A percentile compares a stretch with the other conserved stretches of the same genome.
Evolutionary conservation across 73 alveolate species (phyloP).

Genomic region (Tetrahymena borealis): DNA sequence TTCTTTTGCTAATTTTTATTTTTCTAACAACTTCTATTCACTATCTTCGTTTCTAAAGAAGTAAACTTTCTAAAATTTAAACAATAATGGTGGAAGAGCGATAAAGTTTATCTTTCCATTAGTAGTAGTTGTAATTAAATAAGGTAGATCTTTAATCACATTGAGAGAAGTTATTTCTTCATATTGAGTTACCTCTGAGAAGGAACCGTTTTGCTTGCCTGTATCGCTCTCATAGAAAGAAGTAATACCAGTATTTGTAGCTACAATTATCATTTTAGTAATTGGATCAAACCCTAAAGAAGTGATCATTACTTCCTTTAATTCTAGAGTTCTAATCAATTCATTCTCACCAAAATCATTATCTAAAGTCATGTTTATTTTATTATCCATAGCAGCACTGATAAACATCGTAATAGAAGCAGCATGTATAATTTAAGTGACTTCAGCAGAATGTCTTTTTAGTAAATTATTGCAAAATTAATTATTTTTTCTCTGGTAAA

Average conservation of each 20-base stretch:
- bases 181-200: slow-evolving; percentile 14
- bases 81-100: slow-evolving; percentile 36
- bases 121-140: slow-evolving; percentile 11
- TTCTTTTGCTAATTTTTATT: background rate
- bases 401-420: slow-evolving; percentile 21
- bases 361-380: slow-evolving; percentile 37
- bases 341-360: slow-evolving; percentile 45
- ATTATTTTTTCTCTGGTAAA: background rate
- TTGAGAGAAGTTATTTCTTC: slow-evolving; percentile 36
- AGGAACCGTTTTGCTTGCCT: slow-evolving; percentile 26
- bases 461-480: background rate
- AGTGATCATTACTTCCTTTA: slow-evolving; percentile 24
- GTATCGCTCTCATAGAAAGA: slow-evolving; percentile 41
- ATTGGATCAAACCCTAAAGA: slow-evolving; percentile 23
- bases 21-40: background rate
- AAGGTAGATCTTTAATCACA: slow-evolving; percentile 15
- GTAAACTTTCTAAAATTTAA: slow-evolving; percentile 24
- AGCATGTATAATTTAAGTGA: slow-evolving; percentile 27
- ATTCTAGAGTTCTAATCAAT: slow-evolving; percentile 12
- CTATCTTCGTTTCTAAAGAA: slow-evolving; percentile 31
- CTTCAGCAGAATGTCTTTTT: slow-evolving; percentile 21
- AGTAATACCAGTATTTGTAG: slow-evolving; percentile 31
- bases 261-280: slow-evolving; percentile 23
- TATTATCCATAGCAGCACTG: slow-evolving; percentile 42
- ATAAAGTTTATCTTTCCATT: slow-evolving; percentile 24